Evolutionary conservation across 2,329 filamentous ascomycete genomes (phyloP), one percentile per base, ranked within the genome.

Genomic region (Penicillium sp.): DNA sequence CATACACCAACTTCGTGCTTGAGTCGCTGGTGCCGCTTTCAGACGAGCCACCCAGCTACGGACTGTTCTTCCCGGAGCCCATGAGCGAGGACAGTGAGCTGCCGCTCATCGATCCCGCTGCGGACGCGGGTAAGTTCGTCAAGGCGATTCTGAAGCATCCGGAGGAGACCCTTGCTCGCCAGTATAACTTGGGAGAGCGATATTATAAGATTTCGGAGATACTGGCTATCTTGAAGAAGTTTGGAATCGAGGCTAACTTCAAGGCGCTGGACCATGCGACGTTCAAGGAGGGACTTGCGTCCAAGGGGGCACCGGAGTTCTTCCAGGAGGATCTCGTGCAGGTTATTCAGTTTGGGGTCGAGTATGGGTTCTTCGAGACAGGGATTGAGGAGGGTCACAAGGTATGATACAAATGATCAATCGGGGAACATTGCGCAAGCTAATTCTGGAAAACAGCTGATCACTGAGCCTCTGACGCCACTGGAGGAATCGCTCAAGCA

Each of bases 311-410:
- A 65, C 78, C 80, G 2, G 76, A 79, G 9, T 73, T 76, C 26
- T 73, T 75, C 66, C 76, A 78, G 21, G 76, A 83, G 56, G 84
- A 86, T 70, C 53, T 86, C 70, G 70, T 81, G 44, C 79, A 86
- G 72, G 86, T 85, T 62, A 80, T 84, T 73, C 71, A 79, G 35
- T 74, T 85, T 55, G 72, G 85, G 64, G 73, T 78, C 56, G 77
- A 82, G 51, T 82, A 77, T 55, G 83, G 83, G 0, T 86, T 86
- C 64, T 86, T 78, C n/a, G 80, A 80, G 30, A 79, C 57, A 1
- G 45, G 41, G 1, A 30, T 58, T 30, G 54, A 58, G 49, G 26
- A 49, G 13, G 41, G 17, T 11, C 38, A 53, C 15, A 29, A 56
- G 53, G 59, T 61, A 56, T 30, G 21, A 17, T 19, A 7, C 13